Evolutionary conservation across 164 flowering plant species (phyloP), one percentile per base, ranked within the genome.

Genomic region (Tetrastigma voinierianum): DNA sequence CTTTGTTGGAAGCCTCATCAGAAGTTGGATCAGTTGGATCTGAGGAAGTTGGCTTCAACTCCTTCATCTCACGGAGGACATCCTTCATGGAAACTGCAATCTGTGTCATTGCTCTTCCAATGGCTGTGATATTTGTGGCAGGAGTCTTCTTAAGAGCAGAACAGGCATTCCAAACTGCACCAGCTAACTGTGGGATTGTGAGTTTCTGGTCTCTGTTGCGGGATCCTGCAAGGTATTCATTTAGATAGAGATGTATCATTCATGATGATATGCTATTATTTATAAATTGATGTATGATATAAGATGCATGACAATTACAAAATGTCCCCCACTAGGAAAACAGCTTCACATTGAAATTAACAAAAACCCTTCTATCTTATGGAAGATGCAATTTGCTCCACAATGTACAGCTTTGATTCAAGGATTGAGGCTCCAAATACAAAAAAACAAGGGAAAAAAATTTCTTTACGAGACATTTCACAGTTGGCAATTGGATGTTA

Each of bases 21-120:
- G 71, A 66, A 61, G 67, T 60, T 65, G 70, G 82, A 45, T 77
- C 80, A 1, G 59, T 51, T 9, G 60, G 63, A 15, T 80, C 74
- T 40, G 69, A 51, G 15, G 84, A 70, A 56, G 65, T 84, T 40
- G 86, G 92, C 73, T 86, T 87, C 60, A 91, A 89, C 66, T 95
- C 97, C 70, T 88, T 90, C 89, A 95, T 79, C 77, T 95, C 97
- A 12, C 97, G 87, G 56, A 95, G 87, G 40, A 90, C 97, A 78
- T 95, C 98, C 77, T 90, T 95, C 62, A 95, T 69, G 11, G 97
- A 84, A 53, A 86, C 87, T 14, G 97, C 96, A 66, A 88, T 88
- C 70, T 82, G 88, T 23, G 93, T 89, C 74, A 90, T 83, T 61
- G 85, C 87, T 61, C 96, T 86, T 14, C 99, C 99, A 49, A 90